phyloP scores from a whole-genome alignment of 352 stramenopile species.

The Plasmopara halstedii region DNA sequence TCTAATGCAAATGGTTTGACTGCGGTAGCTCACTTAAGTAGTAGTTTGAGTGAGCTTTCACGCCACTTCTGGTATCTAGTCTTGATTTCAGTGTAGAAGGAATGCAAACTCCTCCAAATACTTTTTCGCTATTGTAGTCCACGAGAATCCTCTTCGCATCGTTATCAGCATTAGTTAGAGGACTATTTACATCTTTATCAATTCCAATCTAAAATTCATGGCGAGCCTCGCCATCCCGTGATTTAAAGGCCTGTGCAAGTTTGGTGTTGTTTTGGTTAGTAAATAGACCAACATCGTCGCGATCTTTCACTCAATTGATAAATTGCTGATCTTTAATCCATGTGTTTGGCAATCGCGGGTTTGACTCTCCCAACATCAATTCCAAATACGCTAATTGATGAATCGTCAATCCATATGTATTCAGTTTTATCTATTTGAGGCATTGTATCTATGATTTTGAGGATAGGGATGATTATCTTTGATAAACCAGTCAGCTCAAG shows the following conservation, averaged over 20 bases:
- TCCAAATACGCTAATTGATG: conserved; percentile 11
- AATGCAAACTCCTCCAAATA: conserved; percentile 7
- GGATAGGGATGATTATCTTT: too few relatives aligned
- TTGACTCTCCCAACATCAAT: conserved; percentile 5
- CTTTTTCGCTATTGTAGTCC: conserved; percentile 11
- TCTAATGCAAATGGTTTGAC: conserved; percentile 15
- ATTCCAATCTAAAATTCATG: conserved; percentile 8
- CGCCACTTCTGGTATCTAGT: conserved; percentile 7
- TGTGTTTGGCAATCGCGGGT: conserved; percentile 1
- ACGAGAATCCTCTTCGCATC: conserved; percentile 14
- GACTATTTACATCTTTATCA: conserved; percentile 10
- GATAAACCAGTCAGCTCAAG: too few relatives aligned
- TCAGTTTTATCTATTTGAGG: conserved; percentile 9
- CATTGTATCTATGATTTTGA: conserved; percentile 6
- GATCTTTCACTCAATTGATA: conserved; percentile 6
- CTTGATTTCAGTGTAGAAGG: conserved; percentile 13
- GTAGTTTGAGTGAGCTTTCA: conserved; percentile 12
- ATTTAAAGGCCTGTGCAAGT: conserved; percentile 3
- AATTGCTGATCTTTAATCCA: not conserved
- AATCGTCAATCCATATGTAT: conserved; percentile 13
- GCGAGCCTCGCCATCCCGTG: conserved; percentile 2
- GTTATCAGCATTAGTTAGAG: conserved; percentile 14
- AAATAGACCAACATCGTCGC: conserved; percentile 2
- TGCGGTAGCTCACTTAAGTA: conserved; percentile 13
- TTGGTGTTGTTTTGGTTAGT: conserved; percentile 1